Base-by-base conservation (phyloP, 805 yeast genomes). In the Hanseniaspora thailandica region DNA sequence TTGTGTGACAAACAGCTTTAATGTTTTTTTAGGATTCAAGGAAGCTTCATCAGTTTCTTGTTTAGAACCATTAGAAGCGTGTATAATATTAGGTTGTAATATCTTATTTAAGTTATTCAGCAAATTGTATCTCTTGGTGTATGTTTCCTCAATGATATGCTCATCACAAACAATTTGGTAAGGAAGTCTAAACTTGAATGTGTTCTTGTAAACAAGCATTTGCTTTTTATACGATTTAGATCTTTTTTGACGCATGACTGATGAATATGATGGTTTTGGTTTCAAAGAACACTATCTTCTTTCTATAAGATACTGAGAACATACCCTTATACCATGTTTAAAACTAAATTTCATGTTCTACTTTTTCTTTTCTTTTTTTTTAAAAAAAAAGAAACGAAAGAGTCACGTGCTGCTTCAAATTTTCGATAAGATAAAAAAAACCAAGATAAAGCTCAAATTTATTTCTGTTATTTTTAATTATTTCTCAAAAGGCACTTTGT, bases 151-250 rank as follows among this genome's bases (percentile, higher is more conserved):
- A 5, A 93, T 78, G 9, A 88, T 67, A 58, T 83, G 84, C 57
- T 86, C 86, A 65, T 93, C 98, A 6, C 89, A 82, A 19, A 90
- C 66, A 25, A 87, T 83, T 70, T 93, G 98, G 60, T 84, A 89
- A 2, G 98, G 98, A 58, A 84, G 88, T 65, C 96, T 78, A 73
- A 93, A 93, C 61, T 85, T 85, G 76, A 90, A 93, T 6, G 95
- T 76, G 65, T 87, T 85, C 59, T 78, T 76, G 61, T 87, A 84
- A 53, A 86, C 82, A 59, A 82, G 78, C 85, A 93, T 84, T 66
- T 86, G 96, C 73, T 90, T 90, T 66, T 90, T 81, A 69, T 93
- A 93, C 1, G 93, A 75, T 68, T 90, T 90, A 51, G 97, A 95
- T 69, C 98, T 77, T 69, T 89, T 90, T 70, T 90, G 96, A 75